Percentiles rank a stretch among this genome's conserved stretches.
Evolutionary conservation across 2,329 filamentous ascomycete species (phyloP).

Genomic region (Aspergillus sp.): DNA sequence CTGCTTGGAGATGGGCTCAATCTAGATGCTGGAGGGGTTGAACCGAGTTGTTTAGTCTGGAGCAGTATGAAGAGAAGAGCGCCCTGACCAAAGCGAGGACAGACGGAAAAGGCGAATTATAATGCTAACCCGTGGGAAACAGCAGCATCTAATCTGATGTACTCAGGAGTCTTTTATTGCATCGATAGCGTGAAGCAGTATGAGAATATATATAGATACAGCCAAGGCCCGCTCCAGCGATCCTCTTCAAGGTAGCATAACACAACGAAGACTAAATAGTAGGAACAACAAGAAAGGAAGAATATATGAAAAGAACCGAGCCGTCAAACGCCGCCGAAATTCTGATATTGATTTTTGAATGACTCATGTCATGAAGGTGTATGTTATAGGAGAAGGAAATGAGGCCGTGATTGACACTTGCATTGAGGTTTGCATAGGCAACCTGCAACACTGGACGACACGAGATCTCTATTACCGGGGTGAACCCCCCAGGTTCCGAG

Average conservation of each 20-base stretch:
- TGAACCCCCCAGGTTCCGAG: neutral
- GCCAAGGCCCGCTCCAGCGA: conserved; percentile 24
- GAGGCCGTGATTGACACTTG: conserved; percentile 12
- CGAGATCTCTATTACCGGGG: neutral
- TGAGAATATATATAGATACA: conserved; percentile 32
- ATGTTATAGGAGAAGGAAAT: conserved; percentile 17
- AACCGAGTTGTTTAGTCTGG: neutral
- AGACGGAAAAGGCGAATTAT: neutral
- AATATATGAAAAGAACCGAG: conserved; percentile 10
- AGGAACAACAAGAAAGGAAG: conserved; percentile 14
- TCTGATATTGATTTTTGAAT: conserved; percentile 13
- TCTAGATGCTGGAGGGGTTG: neutral
- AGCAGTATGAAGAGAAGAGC: neutral
- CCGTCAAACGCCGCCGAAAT: conserved; percentile 23
- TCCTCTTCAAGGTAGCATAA: conserved; percentile 17
- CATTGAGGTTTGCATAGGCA: neutral
- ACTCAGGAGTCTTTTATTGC: neutral
- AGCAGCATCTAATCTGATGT: neutral
- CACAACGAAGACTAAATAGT: conserved; percentile 21
- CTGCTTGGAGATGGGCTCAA: neutral
- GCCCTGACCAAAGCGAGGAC: neutral
- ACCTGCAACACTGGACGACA: neutral
- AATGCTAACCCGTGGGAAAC: neutral
- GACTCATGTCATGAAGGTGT: conserved; percentile 18
- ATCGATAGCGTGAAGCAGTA: conserved; percentile 1